Evolutionary conservation across 2,329 filamentous ascomycete genomes (phyloP).

Genomic region (Boeremia exigua): DNA sequence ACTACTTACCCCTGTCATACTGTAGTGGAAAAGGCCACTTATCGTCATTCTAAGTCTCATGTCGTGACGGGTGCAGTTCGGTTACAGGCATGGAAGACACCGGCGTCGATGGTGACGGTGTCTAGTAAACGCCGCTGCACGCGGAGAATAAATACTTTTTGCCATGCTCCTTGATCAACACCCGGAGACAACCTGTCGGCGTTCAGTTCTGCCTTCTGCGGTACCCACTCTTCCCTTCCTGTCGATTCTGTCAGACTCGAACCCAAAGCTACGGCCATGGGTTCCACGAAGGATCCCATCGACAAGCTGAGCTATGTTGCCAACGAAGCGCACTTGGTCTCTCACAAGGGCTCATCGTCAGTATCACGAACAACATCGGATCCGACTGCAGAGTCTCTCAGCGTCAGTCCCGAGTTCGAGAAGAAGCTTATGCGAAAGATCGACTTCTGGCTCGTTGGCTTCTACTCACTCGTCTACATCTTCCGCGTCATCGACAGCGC

Average conservation of each 20-base stretch:
- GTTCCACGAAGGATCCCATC: conserved; percentile 11
- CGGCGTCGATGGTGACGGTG: not conserved
- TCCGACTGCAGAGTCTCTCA: not conserved
- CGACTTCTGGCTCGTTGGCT: conserved; percentile 37
- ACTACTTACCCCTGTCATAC: no score
- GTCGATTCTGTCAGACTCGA: not conserved
- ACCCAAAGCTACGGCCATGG: conserved; percentile 5
- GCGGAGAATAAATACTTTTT: not conserved
- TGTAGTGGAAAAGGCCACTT: not conserved
- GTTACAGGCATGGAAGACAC: not conserved
- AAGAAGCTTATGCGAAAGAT: conserved; percentile 32
- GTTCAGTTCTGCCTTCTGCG: not conserved
- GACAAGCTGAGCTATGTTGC: conserved; percentile 22
- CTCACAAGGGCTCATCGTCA: conserved; percentile 1
- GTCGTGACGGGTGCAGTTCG: conserved; percentile 13
- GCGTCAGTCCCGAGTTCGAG: conserved; percentile 7
- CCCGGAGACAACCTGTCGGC: not conserved
- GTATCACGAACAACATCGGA: not conserved
- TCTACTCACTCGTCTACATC: conserved; percentile 41
- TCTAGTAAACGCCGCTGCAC: not conserved
- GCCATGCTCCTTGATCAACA: not conserved
- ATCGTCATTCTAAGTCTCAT: conserved; percentile 22
- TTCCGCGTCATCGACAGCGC: conserved; percentile 41
- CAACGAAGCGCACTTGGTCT: conserved; percentile 4
- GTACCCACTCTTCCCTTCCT: not conserved